Evolutionary conservation across 768 basidiomycete genomes (phyloP).

Genomic region (Mycena metata): DNA sequence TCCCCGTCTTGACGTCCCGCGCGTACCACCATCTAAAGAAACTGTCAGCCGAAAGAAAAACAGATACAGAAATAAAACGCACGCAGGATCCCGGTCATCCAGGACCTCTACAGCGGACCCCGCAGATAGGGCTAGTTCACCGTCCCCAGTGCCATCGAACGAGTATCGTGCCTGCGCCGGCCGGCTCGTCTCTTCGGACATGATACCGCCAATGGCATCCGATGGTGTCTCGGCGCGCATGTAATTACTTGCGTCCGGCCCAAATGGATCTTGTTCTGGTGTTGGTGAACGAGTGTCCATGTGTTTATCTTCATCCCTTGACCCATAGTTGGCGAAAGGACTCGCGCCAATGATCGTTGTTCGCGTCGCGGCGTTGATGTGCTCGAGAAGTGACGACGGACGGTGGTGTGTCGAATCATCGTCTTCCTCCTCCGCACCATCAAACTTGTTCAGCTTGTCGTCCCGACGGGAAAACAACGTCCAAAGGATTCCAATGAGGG

Average conservation of each 20-base stretch:
- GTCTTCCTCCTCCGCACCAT: conserved; percentile 76
- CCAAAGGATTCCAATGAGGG: conserved; percentile 89
- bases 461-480: conserved; percentile 88
- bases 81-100: conserved; percentile 87
- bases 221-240: conserved; percentile 86
- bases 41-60: conserved; percentile 11
- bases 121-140: conserved; percentile 77
- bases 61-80: conserved; percentile 49
- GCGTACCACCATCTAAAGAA: conserved; percentile 91
- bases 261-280: conserved; percentile 70
- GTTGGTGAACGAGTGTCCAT: conserved; percentile 51
- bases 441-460: conserved; percentile 75
- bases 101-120: conserved; percentile 83
- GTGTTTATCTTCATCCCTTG: conserved; percentile 70
- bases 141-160: conserved; percentile 84
- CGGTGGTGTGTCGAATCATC: conserved; percentile 83
- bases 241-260: conserved; percentile 82
- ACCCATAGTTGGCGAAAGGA: conserved; percentile 53
- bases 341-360: conserved; percentile 80
- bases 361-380: conserved; percentile 92
- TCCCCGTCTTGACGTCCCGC: conserved; percentile 81
- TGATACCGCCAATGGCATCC: conserved; percentile 75
- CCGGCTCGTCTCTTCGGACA: conserved; percentile 76
- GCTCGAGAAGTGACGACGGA: conserved; percentile 89
- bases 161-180: conserved; percentile 87